Percentiles rank a stretch among this genome's conserved stretches.
Evolutionary conservation across 139 green algal genomes (phyloP).

Genomic region (Eudorina sp.): DNA sequence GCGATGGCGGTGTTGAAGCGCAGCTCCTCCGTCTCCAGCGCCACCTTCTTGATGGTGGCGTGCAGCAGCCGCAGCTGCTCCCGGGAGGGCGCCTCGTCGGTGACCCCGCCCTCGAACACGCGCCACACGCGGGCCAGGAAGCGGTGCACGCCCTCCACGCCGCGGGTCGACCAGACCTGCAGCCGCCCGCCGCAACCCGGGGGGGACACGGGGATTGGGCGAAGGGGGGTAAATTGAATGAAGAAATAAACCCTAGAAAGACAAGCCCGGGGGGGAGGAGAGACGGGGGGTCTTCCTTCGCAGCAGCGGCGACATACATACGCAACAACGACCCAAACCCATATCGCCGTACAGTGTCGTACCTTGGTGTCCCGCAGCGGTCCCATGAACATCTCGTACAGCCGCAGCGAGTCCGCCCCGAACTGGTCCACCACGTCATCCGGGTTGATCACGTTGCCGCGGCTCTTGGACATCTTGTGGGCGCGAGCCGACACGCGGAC

Average conservation of each 20-base stretch:
- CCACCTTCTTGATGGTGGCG: slow-evolving; percentile 92
- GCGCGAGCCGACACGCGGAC: slow-evolving; percentile 84
- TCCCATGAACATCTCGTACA: slow-evolving; percentile 99
- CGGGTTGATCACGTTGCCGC: slow-evolving; percentile 99
- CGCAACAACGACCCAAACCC: too few relatives aligned
- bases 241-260: too few relatives aligned
- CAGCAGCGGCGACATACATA: too few relatives aligned
- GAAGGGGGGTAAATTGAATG: too few relatives aligned
- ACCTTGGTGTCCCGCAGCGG: slow-evolving; percentile 94
- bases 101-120: slow-evolving; percentile 74
- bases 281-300: too few relatives aligned
- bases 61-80: slow-evolving; percentile 93
- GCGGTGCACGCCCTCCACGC: slow-evolving; percentile 97
- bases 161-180: slow-evolving; percentile 90
- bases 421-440: slow-evolving; percentile 94
- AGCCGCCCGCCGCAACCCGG: too few relatives aligned
- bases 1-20: slow-evolving; percentile 98
- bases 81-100: slow-evolving; percentile 69
- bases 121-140: slow-evolving; percentile 94
- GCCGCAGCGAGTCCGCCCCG: slow-evolving; percentile 95
- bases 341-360: background rate
- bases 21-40: slow-evolving; percentile 94
- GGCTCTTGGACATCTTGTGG: slow-evolving; percentile 98
- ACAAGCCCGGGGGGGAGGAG: too few relatives aligned
- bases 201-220: too few relatives aligned